A percentile compares a stretch with the other conserved stretches of the same genome.
phyloP scores from a whole-genome alignment of 208 protist genomes.

The Tritrichomonas musculus region DNA sequence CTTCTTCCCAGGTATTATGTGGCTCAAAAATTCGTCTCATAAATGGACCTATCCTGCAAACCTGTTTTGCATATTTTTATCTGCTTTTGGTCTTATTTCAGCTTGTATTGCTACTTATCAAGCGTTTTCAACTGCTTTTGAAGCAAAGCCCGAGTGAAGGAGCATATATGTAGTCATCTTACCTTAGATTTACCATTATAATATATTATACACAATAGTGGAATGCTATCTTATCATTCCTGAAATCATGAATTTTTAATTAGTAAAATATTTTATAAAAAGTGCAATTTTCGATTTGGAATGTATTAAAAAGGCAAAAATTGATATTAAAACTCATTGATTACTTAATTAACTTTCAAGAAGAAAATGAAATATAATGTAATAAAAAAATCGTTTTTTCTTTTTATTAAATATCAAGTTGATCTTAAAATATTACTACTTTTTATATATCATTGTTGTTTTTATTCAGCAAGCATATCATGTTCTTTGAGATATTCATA shows the following conservation, averaged over 20 bases:
- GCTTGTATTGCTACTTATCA: neutral
- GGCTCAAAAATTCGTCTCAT: neutral
- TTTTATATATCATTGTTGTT: neutral
- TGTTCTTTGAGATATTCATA: slow-evolving; percentile 77
- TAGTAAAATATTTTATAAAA: too few species aligned
- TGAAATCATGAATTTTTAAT: too few species aligned
- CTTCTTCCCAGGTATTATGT: neutral
- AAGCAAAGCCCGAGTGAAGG: too few species aligned
- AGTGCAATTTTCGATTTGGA: too few species aligned
- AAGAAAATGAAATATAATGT: neutral
- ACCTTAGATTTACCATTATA: too few species aligned
- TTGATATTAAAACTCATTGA: too few species aligned
- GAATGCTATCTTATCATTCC: too few species aligned
- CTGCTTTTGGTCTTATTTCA: neutral
- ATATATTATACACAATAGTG: too few species aligned
- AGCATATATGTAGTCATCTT: too few species aligned
- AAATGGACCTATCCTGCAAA: neutral
- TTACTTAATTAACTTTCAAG: too few species aligned
- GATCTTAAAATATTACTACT: neutral
- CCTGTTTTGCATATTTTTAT: neutral
- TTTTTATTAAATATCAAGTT: neutral
- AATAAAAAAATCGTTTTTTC: neutral
- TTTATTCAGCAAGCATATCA: slow-evolving; percentile 33
- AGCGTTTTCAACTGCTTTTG: neutral
- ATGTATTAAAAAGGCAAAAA: too few species aligned